These are phyloP conservation scores for Citrus hindsii DNA, from an alignment of 345 rosid genomes.

Conservation along the genomic window DNA sequence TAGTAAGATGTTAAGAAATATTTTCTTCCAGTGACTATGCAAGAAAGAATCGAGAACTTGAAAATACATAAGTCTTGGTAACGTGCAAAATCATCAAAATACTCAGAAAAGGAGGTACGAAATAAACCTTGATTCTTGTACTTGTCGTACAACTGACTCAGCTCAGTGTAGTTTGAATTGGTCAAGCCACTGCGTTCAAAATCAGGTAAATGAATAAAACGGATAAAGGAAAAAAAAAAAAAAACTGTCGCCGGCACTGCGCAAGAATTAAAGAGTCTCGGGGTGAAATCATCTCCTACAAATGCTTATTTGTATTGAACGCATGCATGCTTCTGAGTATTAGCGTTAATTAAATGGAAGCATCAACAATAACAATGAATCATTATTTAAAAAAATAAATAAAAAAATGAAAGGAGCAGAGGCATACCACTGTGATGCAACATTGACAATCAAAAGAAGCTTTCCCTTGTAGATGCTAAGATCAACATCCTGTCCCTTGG, in stretches of 20 bases:
- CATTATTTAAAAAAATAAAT: neutral
- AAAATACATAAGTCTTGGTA: neutral
- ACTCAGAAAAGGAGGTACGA: neutral
- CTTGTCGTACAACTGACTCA: slow-evolving; percentile 66
- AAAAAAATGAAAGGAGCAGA: neutral
- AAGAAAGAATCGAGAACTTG: neutral
- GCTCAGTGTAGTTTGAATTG: slow-evolving; percentile 87
- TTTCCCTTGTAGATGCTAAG: slow-evolving; percentile 80
- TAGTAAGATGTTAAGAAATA: neutral
- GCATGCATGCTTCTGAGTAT: too few relatives aligned
- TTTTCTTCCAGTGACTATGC: neutral
- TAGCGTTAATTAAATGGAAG: neutral
- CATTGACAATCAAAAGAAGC: slow-evolving; percentile 89
- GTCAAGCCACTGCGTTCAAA: slow-evolving; percentile 75
- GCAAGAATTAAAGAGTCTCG: neutral
- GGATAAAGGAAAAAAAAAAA: neutral
- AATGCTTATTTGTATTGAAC: too few relatives aligned
- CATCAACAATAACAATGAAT: neutral
- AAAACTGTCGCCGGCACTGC: neutral
- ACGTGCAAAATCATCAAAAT: neutral
- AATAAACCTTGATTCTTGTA: slow-evolving; percentile 78
- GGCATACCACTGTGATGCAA: slow-evolving; percentile 88
- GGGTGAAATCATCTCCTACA: neutral
- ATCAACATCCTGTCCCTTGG: slow-evolving; percentile 67
- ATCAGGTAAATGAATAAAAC: neutral